Base-by-base conservation (phyloP, 768 basidiomycete genomes). In the Trametes elegans region DNA sequence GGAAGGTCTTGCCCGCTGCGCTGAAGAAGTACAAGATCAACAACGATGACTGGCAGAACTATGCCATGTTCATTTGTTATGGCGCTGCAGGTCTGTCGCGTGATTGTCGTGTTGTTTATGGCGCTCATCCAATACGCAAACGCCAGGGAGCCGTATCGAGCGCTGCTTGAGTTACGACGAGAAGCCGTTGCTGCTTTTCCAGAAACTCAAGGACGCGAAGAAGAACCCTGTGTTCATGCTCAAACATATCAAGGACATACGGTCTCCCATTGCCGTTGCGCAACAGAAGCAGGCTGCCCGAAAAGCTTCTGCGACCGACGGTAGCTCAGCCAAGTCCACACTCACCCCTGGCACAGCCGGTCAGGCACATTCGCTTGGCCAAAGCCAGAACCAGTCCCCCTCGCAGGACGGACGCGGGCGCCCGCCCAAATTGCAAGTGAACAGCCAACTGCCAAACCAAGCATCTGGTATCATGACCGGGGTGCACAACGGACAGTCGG, bases 151-250 rank as follows among this genome's bases (percentile, higher is more conserved):
- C 63, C 84, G 87, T 21, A 84, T 85, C 72, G 97, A 99, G 70
- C 86, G 97, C 29, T 99, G 97, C 73, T 73, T 99, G 50, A 90
- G 90, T 65, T 98, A 97, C 64, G 97, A 99, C 66, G 97, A 99
- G 74, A 98, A 98, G 66, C 97, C 97, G 0, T 76, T 99, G 29
- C 78, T 98, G 43, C 83, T 99, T 35, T 99, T 99, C 76, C 97
- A 98, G 70, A 93, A 90, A 68, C 81, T 98, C 53, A 99, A 98
- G 68, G 97, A 99, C 61, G 85, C 88, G 1, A 93, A 93, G 72
- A 98, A 98, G 74, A 94, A 97, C 59, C 96, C 97, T 2, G 96
- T 99, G 7, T 99, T 99, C 72, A 99, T 99, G 97, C 81, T 96
- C 49, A 91, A 94, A 59, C 92, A 96, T 60, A 94, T 95, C 71